Conservation (phyloP, 495 filamentous ascomycete genomes). For the Lophium mytilinum region DNA sequence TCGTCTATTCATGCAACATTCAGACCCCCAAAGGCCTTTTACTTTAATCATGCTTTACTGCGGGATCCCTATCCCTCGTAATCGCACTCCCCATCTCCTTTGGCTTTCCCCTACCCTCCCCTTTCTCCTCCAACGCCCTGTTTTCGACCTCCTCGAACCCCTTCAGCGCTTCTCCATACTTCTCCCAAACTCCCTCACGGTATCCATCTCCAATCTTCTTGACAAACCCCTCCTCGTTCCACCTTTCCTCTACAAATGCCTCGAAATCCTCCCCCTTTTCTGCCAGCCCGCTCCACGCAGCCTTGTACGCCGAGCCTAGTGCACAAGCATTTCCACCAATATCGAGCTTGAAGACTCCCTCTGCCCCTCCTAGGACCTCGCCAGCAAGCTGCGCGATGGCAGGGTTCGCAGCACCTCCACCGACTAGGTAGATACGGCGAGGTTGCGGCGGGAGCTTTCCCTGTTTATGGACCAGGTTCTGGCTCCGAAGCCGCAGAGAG, state of each 20-base stretch:
- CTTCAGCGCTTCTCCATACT: conserved; percentile 66
- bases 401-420: conserved; percentile 78
- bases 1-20: too few relatives aligned
- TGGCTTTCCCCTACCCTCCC: conserved; percentile 2
- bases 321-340: conserved; percentile 96
- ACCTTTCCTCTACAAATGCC: conserved; percentile 69
- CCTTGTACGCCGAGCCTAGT: conserved; percentile 92
- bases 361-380: conserved; percentile 76
- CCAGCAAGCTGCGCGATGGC: conserved; percentile 76
- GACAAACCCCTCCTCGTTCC: conserved; percentile 77
- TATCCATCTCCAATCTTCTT: conserved; percentile 79
- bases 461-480: conserved; percentile 52
- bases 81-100: not conserved
- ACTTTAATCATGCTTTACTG: conserved; percentile 3
- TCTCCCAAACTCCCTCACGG: conserved; percentile 58
- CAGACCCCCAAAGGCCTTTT: too few relatives aligned
- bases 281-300: conserved; percentile 54
- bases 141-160: conserved; percentile 76
- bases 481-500: conserved; percentile 75
- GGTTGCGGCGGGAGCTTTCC: conserved; percentile 71
- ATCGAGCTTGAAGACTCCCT: conserved; percentile 87
- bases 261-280: conserved; percentile 67
- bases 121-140: conserved; percentile 44
- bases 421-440: conserved; percentile 83
- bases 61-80: not conserved